Percentiles rank a stretch among this genome's conserved stretches.
These are phyloP conservation scores for Pinguiococcus pyrenoidosus DNA, from an alignment of 108 stramenopile genomes.

Conservation along the genomic window DNA sequence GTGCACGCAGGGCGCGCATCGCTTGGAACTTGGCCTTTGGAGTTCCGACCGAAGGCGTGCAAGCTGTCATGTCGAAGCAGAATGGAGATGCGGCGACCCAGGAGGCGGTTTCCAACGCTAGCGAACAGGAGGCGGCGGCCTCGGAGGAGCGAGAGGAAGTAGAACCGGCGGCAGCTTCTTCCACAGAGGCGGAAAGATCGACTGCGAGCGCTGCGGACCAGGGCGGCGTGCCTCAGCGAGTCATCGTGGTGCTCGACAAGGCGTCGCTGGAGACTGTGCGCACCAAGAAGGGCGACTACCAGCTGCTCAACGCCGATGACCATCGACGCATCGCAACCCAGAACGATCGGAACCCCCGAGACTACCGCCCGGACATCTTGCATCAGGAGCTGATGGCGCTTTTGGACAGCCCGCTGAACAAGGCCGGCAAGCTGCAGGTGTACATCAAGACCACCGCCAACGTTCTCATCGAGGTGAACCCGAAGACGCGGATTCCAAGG, in stretches of 20 bases:
- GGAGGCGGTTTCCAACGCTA: too few relatives aligned
- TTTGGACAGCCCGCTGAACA: slow-evolving; percentile 92
- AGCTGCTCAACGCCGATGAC: slow-evolving; percentile 93
- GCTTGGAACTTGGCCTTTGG: too few relatives aligned
- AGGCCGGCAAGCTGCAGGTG: slow-evolving; percentile 68
- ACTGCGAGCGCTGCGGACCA: too few relatives aligned
- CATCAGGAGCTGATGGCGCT: slow-evolving; percentile 93
- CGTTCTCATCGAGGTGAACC: slow-evolving; percentile 88
- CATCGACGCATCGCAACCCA: slow-evolving; percentile 69
- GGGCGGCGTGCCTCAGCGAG: neutral
- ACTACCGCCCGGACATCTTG: slow-evolving; percentile 87
- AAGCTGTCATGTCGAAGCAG: too few relatives aligned
- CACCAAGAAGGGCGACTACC: slow-evolving; percentile 79
- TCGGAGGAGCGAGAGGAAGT: too few relatives aligned
- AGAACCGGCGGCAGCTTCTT: too few relatives aligned
- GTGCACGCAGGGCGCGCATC: too few relatives aligned
- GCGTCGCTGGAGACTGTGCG: slow-evolving; percentile 93
- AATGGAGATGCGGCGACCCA: too few relatives aligned
- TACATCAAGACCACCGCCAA: slow-evolving; percentile 77
- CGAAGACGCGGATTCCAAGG: slow-evolving; percentile 78
- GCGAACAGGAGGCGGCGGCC: too few relatives aligned
- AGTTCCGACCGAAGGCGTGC: too few relatives aligned
- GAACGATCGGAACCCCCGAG: slow-evolving; percentile 77
- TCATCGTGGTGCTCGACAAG: slow-evolving; percentile 73
- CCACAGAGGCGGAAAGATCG: too few relatives aligned